A percentile compares a stretch with the other conserved stretches of the same genome.
Conservation (phyloP, 805 yeast genomes). For the Yarrowia deformans region DNA sequence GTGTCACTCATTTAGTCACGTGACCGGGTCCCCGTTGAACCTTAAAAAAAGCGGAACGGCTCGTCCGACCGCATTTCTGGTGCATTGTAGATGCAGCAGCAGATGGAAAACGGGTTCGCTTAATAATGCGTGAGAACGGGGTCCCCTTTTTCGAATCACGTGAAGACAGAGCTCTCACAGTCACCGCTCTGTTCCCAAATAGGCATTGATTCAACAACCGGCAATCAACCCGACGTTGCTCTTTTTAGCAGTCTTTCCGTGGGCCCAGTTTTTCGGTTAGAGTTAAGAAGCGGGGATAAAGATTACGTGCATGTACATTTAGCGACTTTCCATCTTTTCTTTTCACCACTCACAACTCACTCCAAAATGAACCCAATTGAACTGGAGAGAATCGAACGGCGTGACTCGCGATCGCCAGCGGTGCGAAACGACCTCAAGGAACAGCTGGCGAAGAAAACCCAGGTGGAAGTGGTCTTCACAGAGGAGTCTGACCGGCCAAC, state of each 20-base stretch:
- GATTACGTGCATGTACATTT: neutral
- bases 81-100: neutral
- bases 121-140: neutral
- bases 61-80: too few species aligned
- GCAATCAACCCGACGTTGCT: neutral
- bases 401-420: conserved; percentile 8
- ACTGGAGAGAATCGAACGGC: conserved; percentile 1
- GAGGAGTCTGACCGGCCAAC: neutral
- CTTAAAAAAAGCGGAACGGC: too few species aligned
- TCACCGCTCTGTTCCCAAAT: too few species aligned
- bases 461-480: neutral
- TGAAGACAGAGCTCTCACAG: too few species aligned
- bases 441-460: neutral
- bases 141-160: too few species aligned
- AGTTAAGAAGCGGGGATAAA: conserved; percentile 1
- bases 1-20: too few species aligned
- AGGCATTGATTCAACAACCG: neutral
- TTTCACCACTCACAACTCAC: neutral
- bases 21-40: too few species aligned
- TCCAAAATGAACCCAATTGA: conserved; percentile 2
- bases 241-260: conserved; percentile 8
- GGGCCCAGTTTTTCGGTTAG: neutral
- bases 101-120: neutral
- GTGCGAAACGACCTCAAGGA: conserved; percentile 1
- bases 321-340: neutral